Base-by-base conservation (phyloP, 164 flowering plant genomes). In the Taxillus chinensis region DNA sequence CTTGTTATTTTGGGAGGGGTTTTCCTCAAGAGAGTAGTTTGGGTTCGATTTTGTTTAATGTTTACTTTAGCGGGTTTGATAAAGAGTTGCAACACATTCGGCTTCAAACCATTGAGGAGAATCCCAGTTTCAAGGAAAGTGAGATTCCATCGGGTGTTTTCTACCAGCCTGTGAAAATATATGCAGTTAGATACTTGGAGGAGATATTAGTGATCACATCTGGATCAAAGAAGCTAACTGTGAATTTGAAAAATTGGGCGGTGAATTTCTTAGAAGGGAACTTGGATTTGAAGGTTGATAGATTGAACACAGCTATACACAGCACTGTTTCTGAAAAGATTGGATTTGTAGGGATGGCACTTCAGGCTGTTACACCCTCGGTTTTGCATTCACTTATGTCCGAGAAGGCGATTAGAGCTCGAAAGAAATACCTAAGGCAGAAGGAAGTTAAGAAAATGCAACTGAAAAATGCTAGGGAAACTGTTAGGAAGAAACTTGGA, bases 321-420 rank as follows among this genome's bases (percentile, higher is more conserved):
- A 89, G 97, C 78, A 86, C 96, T 6, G 82, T 78, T 3, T 79
- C 86, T 2, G 97, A 93, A 74, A 89, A 83, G 74, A 87, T 93
- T 43, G 80, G 67, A 14, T 90, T 90, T 69, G 54, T 89, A 56
- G 97, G 95, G 9, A 86, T 90, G 93, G 97, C 85, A 66, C 70
- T 93, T 68, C 99, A 77, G 76, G 96, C 96, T 5, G 97, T 93
- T 39, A 66, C 75, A 0, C 99, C 97, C 45, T 89, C 92, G 6
- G 78, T 90, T 73, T 72, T 93, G 76, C 82, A 72, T 65, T 92
- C 88, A 0, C 87, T 84, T 2, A 71, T 79, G 77, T 83, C 96
- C 2, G 91, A 89, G 41, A 89, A 89, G 65, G 99, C 97, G 1
- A 84, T 86, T 2, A 77, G 99, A 71, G 97, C 97, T 0, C 65